phyloP scores from a whole-genome alignment of 1,284 basidiomycete genomes.

The Leucoagaricus sp. region DNA sequence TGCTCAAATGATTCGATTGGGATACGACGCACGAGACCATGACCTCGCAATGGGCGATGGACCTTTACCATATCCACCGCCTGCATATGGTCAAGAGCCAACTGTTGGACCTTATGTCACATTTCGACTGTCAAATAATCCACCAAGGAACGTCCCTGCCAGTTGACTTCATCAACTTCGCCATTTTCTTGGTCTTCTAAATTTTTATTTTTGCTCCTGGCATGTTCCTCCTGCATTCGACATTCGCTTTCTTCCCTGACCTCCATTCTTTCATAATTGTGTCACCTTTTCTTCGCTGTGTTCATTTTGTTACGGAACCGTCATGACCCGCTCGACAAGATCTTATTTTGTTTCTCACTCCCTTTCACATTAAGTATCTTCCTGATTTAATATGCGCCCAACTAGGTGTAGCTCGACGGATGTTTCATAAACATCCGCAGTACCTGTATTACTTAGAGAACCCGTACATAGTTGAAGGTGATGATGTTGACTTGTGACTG shows the following conservation, averaged over 20 bases:
- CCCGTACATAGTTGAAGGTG: background rate
- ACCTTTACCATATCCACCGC: conserved; percentile 7
- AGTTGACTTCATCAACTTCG: too few relatives aligned
- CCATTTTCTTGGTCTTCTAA: background rate
- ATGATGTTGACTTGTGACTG: background rate
- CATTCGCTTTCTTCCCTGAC: background rate
- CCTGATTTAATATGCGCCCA: background rate
- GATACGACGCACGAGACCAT: conserved; percentile 8
- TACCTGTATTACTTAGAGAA: background rate
- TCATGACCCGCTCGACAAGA: background rate
- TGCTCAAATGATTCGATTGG: conserved; percentile 8
- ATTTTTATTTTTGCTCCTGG: background rate
- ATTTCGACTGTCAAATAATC: background rate
- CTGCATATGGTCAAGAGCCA: conserved; percentile 11
- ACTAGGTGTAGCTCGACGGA: conserved; percentile 3
- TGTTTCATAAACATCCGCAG: background rate
- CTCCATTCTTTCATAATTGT: background rate
- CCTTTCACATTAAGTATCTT: background rate
- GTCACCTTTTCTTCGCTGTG: background rate
- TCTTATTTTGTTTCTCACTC: background rate
- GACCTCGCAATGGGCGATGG: conserved; percentile 5
- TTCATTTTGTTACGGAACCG: conserved; percentile 7
- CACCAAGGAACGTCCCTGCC: too few relatives aligned
- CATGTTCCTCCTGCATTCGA: too few relatives aligned
- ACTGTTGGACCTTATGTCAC: conserved; percentile 8